Percentiles rank a stretch among this genome's conserved stretches.
phyloP scores from a whole-genome alignment of 768 basidiomycete species.

The Phaeotremella skinneri region DNA sequence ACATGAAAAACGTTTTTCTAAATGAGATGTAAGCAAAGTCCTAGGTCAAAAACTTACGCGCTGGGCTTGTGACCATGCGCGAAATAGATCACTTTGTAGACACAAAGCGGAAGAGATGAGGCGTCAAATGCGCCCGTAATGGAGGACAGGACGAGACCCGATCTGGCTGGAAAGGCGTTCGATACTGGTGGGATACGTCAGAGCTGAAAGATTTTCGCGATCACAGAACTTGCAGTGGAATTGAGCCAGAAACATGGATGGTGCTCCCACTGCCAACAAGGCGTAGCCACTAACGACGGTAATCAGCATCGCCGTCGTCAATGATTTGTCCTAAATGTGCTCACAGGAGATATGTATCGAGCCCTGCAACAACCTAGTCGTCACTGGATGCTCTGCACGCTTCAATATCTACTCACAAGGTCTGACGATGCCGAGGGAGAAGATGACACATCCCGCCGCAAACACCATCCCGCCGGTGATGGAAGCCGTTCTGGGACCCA shows the following conservation, averaged over 20 bases:
- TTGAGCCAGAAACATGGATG: constrained; percentile 52
- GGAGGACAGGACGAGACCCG: constrained; percentile 52
- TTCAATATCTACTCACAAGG: constrained; percentile 26
- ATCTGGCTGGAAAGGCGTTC: constrained; percentile 52
- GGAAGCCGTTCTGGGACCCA: constrained; percentile 48
- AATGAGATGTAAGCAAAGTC: not conserved
- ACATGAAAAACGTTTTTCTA: constrained; percentile 51
- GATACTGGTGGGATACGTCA: constrained; percentile 34
- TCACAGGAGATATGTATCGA: constrained; percentile 49
- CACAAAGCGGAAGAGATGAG: constrained; percentile 49
- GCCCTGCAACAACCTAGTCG: constrained; percentile 24
- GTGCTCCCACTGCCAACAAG: constrained; percentile 52
- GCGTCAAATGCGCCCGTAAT: constrained; percentile 54
- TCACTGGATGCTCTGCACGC: not conserved
- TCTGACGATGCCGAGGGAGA: constrained; percentile 38
- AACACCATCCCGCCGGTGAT: constrained; percentile 50
- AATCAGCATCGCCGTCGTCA: constrained; percentile 6
- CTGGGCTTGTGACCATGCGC: constrained; percentile 21
- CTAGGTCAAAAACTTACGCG: constrained; percentile 17
- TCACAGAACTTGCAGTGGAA: constrained; percentile 47
- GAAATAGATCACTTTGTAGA: constrained; percentile 46
- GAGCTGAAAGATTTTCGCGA: not conserved
- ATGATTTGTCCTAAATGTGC: not conserved
- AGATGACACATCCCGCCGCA: constrained; percentile 46
- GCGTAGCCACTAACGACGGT: constrained; percentile 42